Evolutionary conservation across 371 early-diverging fungal genomes (phyloP), one percentile per base, ranked within the genome.

Genomic region (Mucor irregularis): DNA sequence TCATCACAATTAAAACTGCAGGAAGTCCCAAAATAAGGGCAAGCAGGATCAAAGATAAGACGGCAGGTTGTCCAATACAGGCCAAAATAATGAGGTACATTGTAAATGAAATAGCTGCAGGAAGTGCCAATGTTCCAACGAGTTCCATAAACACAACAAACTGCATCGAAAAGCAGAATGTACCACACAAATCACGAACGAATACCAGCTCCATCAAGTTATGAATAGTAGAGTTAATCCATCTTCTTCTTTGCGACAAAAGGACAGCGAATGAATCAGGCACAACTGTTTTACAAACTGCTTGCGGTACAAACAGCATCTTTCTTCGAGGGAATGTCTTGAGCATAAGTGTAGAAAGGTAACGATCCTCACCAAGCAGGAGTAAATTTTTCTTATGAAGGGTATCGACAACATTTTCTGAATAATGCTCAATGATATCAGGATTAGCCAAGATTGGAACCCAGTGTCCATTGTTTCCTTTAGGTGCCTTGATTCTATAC

Each of bases 311-410:
- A 76, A 97, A 99, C 56, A 97, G 76, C 85, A 92, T 89, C 63
- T 93, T 92, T 63, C 90, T 87, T 49, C 80, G 83, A 24, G 96
- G 97, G 66, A 96, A 97, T 37, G 91, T 93, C 21, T 90, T 82
- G 26, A 97, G 78, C 89, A 99, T 94, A 4, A 99, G 75, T 0
- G 98, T 97, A 0, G 99, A 93, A 54, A 99, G 69, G 78, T 91
- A 99, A 6, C 94, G 87, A 74, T 95, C 99, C 73, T 99, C 99
- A 39, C 98, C 98, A 16, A 99, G 82, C 11, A 95, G 72, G 38
- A 97, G 68, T 44, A 97, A 76, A 68, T 97, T 97, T 79, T 99
- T 97, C 67, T 95, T 89, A 68, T 99, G 98, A 19, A 97, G 77
- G 0, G 98, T 95, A 26, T 93, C 93, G 24, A 96, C 93, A 9